Evolutionary conservation across 139 green algal genomes (phyloP).

Genomic region (Dunaliella primolecta): DNA sequence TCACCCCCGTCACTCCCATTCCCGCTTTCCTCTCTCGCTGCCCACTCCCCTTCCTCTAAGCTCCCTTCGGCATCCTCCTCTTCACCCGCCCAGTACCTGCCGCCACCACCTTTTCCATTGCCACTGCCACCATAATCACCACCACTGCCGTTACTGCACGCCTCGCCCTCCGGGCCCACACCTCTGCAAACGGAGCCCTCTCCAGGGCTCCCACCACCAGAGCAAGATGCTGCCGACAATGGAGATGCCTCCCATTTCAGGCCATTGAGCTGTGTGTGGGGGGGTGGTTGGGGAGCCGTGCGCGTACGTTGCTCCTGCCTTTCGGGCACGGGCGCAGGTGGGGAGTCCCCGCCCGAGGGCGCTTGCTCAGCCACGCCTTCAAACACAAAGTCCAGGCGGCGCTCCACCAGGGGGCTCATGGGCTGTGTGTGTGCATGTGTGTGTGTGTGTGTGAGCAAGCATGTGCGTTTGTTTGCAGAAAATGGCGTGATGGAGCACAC

Average conservation of each 20-base stretch:
- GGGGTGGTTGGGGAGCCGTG: too few species aligned
- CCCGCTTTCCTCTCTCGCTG: too few species aligned
- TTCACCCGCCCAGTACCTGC: not conserved
- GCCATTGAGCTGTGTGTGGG: too few species aligned
- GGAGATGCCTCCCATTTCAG: not conserved
- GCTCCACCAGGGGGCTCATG: slow-evolving; percentile 12
- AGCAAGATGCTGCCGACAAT: not conserved
- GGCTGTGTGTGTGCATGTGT: not conserved
- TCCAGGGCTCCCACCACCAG: not conserved
- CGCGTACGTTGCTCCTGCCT: too few species aligned
- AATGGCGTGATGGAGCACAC: too few species aligned
- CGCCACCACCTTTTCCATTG: not conserved
- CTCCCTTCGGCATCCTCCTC: not conserved
- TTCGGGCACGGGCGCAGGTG: not conserved
- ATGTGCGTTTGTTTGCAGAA: not conserved
- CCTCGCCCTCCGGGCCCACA: too few species aligned
- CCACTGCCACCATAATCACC: too few species aligned
- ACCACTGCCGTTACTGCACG: too few species aligned
- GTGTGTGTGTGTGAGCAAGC: not conserved
- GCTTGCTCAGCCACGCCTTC: not conserved
- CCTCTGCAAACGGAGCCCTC: too few species aligned
- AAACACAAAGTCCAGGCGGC: slow-evolving; percentile 10
- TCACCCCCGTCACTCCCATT: not conserved
- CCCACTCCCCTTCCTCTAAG: not conserved
- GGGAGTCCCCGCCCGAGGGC: not conserved